phyloP scores from a whole-genome alignment of 2,329 filamentous ascomycete genomes.

The Aspergillus unguis region DNA sequence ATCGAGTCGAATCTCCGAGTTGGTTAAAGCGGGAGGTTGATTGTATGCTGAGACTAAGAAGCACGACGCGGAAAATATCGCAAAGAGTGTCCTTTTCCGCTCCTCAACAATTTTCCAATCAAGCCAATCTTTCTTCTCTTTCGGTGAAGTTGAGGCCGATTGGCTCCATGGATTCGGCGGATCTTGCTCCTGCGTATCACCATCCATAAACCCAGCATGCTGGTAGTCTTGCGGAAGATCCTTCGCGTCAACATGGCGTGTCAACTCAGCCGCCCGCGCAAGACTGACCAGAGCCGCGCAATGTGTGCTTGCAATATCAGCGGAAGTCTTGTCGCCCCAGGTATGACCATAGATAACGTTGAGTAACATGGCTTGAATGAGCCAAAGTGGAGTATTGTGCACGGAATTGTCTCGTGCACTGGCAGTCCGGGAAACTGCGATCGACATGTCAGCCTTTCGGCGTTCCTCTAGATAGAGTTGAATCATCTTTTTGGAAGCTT shows the following conservation, averaged over 20 bases:
- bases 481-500: slow-evolving; percentile 93
- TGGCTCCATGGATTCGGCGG: slow-evolving; percentile 34
- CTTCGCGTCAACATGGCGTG: slow-evolving; percentile 44
- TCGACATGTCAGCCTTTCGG: slow-evolving; percentile 75
- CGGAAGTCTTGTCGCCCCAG: slow-evolving; percentile 84
- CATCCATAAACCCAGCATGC: slow-evolving; percentile 53
- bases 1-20: slow-evolving; percentile 87
- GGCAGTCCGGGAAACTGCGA: slow-evolving; percentile 53
- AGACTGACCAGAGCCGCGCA: slow-evolving; percentile 87
- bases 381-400: slow-evolving; percentile 81
- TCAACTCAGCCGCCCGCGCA: slow-evolving; percentile 80
- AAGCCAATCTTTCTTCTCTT: slow-evolving; percentile 65
- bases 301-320: slow-evolving; percentile 89
- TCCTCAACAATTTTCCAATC: slow-evolving; percentile 87
- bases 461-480: slow-evolving; percentile 88
- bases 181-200: slow-evolving; percentile 38
- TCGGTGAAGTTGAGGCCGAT: slow-evolving; percentile 32
- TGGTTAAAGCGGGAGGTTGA: slow-evolving; percentile 83
- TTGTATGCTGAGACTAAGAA: slow-evolving; percentile 90
- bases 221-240: slow-evolving; percentile 39
- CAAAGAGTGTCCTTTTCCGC: slow-evolving; percentile 86
- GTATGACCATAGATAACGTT: slow-evolving; percentile 96
- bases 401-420: slow-evolving; percentile 58
- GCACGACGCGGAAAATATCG: slow-evolving; percentile 87
- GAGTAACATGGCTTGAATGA: slow-evolving; percentile 94